Base-by-base conservation (phyloP, 176 grass and related monocot genomes). In the Ananas comosus region DNA sequence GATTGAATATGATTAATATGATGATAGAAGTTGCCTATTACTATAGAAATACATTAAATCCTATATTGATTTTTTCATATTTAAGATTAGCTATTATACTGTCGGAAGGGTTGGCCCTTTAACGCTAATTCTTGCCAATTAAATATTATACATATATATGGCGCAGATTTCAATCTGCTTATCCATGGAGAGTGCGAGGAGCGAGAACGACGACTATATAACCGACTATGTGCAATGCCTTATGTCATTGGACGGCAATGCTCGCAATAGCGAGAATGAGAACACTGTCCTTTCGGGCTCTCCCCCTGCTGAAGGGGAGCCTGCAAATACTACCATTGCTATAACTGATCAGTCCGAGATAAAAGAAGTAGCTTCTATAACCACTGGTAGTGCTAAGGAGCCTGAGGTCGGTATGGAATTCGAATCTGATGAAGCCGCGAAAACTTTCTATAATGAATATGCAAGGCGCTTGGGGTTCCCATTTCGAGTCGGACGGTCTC, bases 361-460 rank as follows among this genome's bases (percentile, higher is more conserved):
- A 68, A 79, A 67, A 75, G 85, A 74, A 13, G 73, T 86, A 67
- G 73, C 65, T 68, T 13, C 78, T 56, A 2, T 28, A 52, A 50
- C 3, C 4, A 50, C 52, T 2, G 70, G 84, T 51, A 80, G 80
- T 12, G 72, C 70, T 11, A 91, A 64, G 13, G 86, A 92, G 51
- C 93, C 89, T 0, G 27, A 70, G 50, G 22, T 97, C 1, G 89
- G 89, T 11, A 92, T 97, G 93, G 48, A 47, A 0, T 97, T 92
- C 22, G 81, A 90, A 24, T 97, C 86, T 4, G 86, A 92, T 21
- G 89, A 92, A 51, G 71, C 84, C 8, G 93, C 89, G 4, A 97
- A 97, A 80, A 67, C 50, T 10, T 97, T 97, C 74, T 97, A 97
- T 69, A 87, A 92, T 53, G 86, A 90, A 21, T 97, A 92, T 22